phyloP scores from a whole-genome alignment of 306 rosid genomes.

The Quercus berberidifolia region DNA sequence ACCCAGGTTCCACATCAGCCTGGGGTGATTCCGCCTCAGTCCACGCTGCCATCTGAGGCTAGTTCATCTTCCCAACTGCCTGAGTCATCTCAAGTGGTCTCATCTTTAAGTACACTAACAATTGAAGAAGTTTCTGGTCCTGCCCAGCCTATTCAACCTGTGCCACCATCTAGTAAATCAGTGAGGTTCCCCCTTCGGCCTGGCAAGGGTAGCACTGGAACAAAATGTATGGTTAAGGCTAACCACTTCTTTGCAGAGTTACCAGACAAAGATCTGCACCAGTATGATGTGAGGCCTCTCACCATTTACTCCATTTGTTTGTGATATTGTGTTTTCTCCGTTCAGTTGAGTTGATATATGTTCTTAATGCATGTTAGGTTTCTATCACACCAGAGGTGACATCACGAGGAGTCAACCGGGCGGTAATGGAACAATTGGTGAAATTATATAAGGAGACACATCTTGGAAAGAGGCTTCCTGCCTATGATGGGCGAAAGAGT shows the following conservation, averaged over 20 bases:
- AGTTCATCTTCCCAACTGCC: conserved; percentile 58
- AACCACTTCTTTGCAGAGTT: conserved; percentile 93
- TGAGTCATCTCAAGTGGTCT: conserved; percentile 34
- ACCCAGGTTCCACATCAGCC: conserved; percentile 60
- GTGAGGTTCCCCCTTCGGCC: conserved; percentile 94
- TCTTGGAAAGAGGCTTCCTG: conserved; percentile 83
- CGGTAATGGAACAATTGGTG: conserved; percentile 83
- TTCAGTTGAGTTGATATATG: background rate
- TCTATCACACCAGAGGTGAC: conserved; percentile 88
- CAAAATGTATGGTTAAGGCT: conserved; percentile 69
- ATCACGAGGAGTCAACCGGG: conserved; percentile 83
- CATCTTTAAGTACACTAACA: conserved; percentile 32
- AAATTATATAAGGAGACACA: conserved; percentile 66
- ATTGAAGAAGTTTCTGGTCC: conserved; percentile 36
- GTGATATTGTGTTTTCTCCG: background rate
- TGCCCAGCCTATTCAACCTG: conserved; percentile 43
- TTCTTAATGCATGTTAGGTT: conserved; percentile 42
- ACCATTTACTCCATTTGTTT: background rate
- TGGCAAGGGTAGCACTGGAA: conserved; percentile 77
- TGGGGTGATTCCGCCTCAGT: conserved; percentile 49
- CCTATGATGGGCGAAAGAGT: conserved; percentile 95
- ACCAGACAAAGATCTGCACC: conserved; percentile 89
- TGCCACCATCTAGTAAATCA: conserved; percentile 68
- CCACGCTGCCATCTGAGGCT: conserved; percentile 39
- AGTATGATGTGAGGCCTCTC: conserved; percentile 76